Percentiles rank a stretch among this genome's conserved stretches.
Evolutionary conservation across 164 flowering plant species (phyloP).

Genomic region (Aristolochia fimbriata): DNA sequence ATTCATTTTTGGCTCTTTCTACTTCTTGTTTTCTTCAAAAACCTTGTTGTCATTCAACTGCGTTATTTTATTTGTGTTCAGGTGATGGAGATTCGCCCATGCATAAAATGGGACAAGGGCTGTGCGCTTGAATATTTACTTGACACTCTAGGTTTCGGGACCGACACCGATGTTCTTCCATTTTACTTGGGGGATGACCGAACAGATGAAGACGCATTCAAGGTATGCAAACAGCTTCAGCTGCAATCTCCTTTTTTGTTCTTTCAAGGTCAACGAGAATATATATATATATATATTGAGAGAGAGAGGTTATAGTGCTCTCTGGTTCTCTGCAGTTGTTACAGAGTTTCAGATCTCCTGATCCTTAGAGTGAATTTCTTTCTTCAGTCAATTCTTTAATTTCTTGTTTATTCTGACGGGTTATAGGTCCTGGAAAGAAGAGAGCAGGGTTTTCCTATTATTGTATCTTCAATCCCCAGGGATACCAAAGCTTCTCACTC

Average conservation of each 20-base stretch:
- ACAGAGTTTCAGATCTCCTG: not conserved
- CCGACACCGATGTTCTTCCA: conserved; percentile 51
- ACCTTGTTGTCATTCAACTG: too few relatives aligned
- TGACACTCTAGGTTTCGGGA: conserved; percentile 39
- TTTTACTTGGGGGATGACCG: conserved; percentile 90
- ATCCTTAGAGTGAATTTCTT: not conserved
- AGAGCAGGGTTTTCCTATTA: conserved; percentile 78
- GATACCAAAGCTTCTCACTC: conserved; percentile 78
- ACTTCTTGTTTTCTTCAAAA: too few relatives aligned
- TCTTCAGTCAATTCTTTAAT: not conserved
- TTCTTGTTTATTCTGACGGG: not conserved
- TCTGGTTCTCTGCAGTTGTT: not conserved
- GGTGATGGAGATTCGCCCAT: conserved; percentile 16
- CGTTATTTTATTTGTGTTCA: conserved; percentile 1
- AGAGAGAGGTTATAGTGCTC: too few relatives aligned
- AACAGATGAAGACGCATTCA: conserved; percentile 94
- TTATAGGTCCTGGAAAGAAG: conserved; percentile 38
- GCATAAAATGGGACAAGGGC: conserved; percentile 17
- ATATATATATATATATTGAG: too few relatives aligned
- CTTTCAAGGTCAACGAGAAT: too few relatives aligned
- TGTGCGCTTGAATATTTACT: conserved; percentile 14
- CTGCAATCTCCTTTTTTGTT: too few relatives aligned
- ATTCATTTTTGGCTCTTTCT: too few relatives aligned
- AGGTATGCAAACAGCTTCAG: conserved; percentile 48
- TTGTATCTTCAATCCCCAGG: conserved; percentile 73